Percentiles rank a stretch among this genome's conserved stretches.
These are phyloP conservation scores for Paramecium biaurelia DNA, from an alignment of 73 alveolate species.

Conservation along the genomic window DNA sequence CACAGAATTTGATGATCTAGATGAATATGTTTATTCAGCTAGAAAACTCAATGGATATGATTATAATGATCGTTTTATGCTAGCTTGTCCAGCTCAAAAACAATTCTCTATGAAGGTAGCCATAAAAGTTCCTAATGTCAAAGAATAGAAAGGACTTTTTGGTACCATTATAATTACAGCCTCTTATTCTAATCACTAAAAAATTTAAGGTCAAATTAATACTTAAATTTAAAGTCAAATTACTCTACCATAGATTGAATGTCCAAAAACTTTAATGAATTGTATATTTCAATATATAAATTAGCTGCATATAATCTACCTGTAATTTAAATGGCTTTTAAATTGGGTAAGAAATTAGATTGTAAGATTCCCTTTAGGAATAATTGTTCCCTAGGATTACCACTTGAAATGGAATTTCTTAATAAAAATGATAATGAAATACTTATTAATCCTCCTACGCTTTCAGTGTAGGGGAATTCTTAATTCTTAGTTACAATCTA, in stretches of 20 bases:
- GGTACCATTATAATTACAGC: slow-evolving; percentile 54
- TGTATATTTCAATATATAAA: neutral
- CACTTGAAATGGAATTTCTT: neutral
- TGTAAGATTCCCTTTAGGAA: slow-evolving; percentile 60
- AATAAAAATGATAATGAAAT: neutral
- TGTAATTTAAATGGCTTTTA: slow-evolving; percentile 54
- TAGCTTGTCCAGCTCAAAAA: slow-evolving; percentile 45
- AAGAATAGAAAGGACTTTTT: slow-evolving; percentile 23
- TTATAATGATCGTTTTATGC: slow-evolving; percentile 61
- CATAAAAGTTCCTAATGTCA: slow-evolving; percentile 58
- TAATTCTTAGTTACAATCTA: slow-evolving; percentile 28
- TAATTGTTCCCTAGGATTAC: neutral
- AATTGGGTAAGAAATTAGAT: slow-evolving; percentile 55
- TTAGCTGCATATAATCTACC: slow-evolving; percentile 30
- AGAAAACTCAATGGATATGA: slow-evolving; percentile 59
- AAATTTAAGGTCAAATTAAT: neutral
- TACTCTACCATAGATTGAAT: slow-evolving; percentile 21
- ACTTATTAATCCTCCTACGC: neutral
- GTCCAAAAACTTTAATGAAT: slow-evolving; percentile 45
- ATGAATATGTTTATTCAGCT: slow-evolving; percentile 58
- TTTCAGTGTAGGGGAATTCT: neutral
- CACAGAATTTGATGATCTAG: slow-evolving; percentile 62
- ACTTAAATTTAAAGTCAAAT: slow-evolving; percentile 10
- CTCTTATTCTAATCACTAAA: slow-evolving; percentile 5
- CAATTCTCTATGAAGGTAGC: slow-evolving; percentile 41